Base-by-base conservation (phyloP, 2,329 filamentous ascomycete genomes). In the Clonostachys rhizophaga region DNA sequence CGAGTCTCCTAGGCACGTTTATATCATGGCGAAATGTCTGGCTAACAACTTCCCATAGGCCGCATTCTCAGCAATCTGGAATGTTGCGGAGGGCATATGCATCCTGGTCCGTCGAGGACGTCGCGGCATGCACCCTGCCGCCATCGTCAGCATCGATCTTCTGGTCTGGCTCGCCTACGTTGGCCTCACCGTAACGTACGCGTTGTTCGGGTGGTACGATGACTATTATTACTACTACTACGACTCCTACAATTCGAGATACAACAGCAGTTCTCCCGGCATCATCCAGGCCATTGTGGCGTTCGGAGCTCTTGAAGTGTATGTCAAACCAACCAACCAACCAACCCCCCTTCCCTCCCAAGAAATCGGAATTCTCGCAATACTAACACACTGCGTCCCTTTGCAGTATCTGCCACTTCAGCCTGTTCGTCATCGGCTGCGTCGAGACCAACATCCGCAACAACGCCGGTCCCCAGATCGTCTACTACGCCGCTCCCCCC, bases 381-480 rank as follows among this genome's bases (percentile, higher is more conserved):
- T 11, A 16, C 36, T 35, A 12, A 46, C 43, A 35, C n/a, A 36
- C 33, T 42, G 43, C 42, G 14, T 44, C 41, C 14, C n/a, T 11
- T 9, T 11, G 18, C 34, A 57, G 55, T 10, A 10, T 53, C 43
- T 4, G 47, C 34, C 55, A 58, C 37, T 41, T 58, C 35, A 42
- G 44, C 30, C 40, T 58, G 18, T 58, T 58, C 44, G 40, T 56
- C 49, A 56, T 58, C 13, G 55, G 47, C 20, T 56, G 55, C 50
- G 49, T 46, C 45, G 54, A 57, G 44, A 55, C 51, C 13, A 46
- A 45, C 37, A 44, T 50, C 33, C 54, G 55, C 43, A 56, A 55
- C 47, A 46, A 46, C 30, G 34, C 17, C 18, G 10, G 18, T 11
- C 40, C 49, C n/a, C 34, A 49, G n/a, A 39, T 53, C 11, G 36